Percentiles rank a stretch among this genome's conserved stretches.
These are phyloP conservation scores for Areca catechu DNA, from an alignment of 176 grass and related monocot genomes.

Conservation along the genomic window DNA sequence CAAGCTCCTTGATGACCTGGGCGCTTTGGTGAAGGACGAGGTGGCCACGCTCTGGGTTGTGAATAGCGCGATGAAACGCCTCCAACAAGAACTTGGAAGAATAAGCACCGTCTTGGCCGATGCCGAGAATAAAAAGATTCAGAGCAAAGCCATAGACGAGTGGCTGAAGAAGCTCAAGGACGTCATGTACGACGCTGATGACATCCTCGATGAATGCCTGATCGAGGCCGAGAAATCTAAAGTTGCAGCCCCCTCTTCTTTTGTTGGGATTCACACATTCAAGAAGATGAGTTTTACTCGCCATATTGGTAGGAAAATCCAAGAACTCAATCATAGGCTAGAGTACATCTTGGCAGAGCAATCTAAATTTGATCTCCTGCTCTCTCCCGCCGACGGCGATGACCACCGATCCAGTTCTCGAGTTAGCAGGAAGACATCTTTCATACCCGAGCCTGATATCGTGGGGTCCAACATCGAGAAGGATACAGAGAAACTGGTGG, in stretches of 20 bases:
- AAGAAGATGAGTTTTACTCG: too few relatives aligned
- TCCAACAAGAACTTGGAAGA: background rate
- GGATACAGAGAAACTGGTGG: slow-evolving; percentile 11
- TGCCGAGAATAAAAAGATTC: slow-evolving; percentile 25
- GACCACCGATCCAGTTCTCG: too few relatives aligned
- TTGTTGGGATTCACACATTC: too few relatives aligned
- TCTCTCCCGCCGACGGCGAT: too few relatives aligned
- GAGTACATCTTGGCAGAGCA: too few relatives aligned
- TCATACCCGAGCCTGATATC: too few relatives aligned
- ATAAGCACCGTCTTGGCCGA: slow-evolving; percentile 16
- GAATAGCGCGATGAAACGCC: slow-evolving; percentile 21
- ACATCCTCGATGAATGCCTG: slow-evolving; percentile 25
- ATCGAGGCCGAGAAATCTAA: slow-evolving; percentile 12
- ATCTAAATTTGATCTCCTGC: too few relatives aligned
- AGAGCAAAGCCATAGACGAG: slow-evolving; percentile 4
- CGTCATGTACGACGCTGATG: slow-evolving; percentile 33
- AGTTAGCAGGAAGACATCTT: too few relatives aligned
- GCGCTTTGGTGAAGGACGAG: slow-evolving; percentile 14
- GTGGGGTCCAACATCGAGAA: slow-evolving; percentile 15
- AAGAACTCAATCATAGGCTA: too few relatives aligned
- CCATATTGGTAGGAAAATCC: too few relatives aligned
- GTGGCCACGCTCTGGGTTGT: slow-evolving; percentile 26
- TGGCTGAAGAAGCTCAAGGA: slow-evolving; percentile 35
- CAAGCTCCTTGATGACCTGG: slow-evolving; percentile 6
- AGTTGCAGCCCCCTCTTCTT: background rate